Base-by-base conservation (phyloP, 2,329 filamentous ascomycete species). In the Juglanconis oblonga region DNA sequence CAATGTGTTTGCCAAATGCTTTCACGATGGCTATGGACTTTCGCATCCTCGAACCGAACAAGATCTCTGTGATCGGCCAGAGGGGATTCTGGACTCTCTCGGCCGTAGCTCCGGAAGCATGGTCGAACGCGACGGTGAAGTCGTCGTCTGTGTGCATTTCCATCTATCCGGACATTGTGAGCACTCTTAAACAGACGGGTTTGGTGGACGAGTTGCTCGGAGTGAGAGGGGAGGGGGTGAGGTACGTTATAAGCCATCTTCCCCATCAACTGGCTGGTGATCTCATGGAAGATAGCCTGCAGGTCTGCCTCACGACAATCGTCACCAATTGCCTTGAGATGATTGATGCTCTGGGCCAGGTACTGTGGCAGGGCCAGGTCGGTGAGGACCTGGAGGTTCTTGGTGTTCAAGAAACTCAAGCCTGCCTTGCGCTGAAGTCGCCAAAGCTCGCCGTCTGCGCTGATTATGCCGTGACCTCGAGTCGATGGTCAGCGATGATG, bases 231-330 rank as follows among this genome's bases (percentile, higher is more conserved):
- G 13, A 59, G 29, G 47, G 11, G 32, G 29, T 4, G 36, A 65
- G 72, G 65, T 69, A 77, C 79, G 67, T 86, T 82, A 65, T 88
- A 89, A 13, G 86, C 86, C 82, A 88, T 86, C 62, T 80, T 79
- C n/a, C 86, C 86, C 82, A 89, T 87, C 31, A 88, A 68, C 60
- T 84, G 79, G 29, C 85, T 88, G 1, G 86, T 89, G 50, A 88
- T 79, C 67, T 87, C 85, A 56, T 86, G 83, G 50, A 88, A 81
- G 2, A 85, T 73, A n/a, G 73, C 74, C 65, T 88, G 84, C 52
- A 89, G 70, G 67, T 89, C 83, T 1, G 87, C 72, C 0, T 73
- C 62, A 1, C 61, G 65, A 1, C 67, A 66, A 0, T 62, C 66
- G 2, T 68, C 67, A 0, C 68, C 68, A 2, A 66, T 70, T 0